Percentiles rank a stretch among this genome's conserved stretches.
phyloP scores from a whole-genome alignment of 1,139 yeast genomes.

The Magnusiomyces ingens region DNA sequence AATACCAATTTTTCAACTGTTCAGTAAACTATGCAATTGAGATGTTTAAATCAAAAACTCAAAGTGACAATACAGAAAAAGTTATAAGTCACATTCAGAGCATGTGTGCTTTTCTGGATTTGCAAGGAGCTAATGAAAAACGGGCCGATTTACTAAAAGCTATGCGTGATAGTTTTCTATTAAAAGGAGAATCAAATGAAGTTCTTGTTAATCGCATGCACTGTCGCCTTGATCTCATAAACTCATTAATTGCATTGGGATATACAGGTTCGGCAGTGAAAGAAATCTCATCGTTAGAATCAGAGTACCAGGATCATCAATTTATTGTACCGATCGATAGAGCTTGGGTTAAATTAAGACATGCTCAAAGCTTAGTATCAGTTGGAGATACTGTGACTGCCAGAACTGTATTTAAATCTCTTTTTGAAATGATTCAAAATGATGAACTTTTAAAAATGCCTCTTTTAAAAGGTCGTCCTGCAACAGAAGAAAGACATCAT shows the following conservation, averaged over 20 bases:
- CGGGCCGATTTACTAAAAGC: slow-evolving; percentile 18
- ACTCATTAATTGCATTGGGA: slow-evolving; percentile 17
- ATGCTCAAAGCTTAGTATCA: slow-evolving; percentile 17
- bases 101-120: slow-evolving; percentile 17
- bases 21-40: slow-evolving; percentile 12
- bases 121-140: slow-evolving; percentile 22
- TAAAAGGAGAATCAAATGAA: background rate
- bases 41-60: slow-evolving; percentile 6
- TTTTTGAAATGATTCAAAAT: slow-evolving; percentile 15
- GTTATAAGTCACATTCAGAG: slow-evolving; percentile 11
- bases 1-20: slow-evolving; percentile 13
- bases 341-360: slow-evolving; percentile 15
- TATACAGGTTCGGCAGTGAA: slow-evolving; percentile 18
- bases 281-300: slow-evolving; percentile 9
- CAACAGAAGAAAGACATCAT: slow-evolving; percentile 17
- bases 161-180: slow-evolving; percentile 10
- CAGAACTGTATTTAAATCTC: slow-evolving; percentile 8
- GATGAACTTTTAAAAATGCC: slow-evolving; percentile 14
- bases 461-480: slow-evolving; percentile 16
- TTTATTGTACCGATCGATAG: slow-evolving; percentile 7
- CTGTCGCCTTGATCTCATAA: slow-evolving; percentile 11
- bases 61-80: slow-evolving; percentile 4
- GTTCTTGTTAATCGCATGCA: background rate
- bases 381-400: slow-evolving; percentile 13
- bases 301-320: slow-evolving; percentile 1